Evolutionary conservation across 176 grass and related monocot genomes (phyloP).

Genomic region (Poa pratensis): DNA sequence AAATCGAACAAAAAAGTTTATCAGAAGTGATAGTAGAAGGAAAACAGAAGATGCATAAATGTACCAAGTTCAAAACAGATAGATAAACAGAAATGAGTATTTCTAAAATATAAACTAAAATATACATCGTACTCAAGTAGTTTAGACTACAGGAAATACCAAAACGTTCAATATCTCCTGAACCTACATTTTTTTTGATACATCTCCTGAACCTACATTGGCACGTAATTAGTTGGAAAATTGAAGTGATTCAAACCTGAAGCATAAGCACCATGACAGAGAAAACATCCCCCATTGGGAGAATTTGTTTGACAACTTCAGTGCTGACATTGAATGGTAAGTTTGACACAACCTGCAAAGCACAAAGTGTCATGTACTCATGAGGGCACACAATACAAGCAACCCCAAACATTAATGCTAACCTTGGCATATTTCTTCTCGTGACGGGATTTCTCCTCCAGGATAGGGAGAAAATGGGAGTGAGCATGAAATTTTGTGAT

Average conservation of each 20-base stretch:
- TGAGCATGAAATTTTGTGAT: conserved; percentile 83
- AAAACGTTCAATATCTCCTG: background rate
- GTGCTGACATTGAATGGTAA: conserved; percentile 98
- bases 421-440: conserved; percentile 72
- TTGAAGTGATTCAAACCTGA: conserved; percentile 63
- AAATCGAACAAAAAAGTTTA: background rate
- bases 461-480: conserved; percentile 74
- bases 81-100: background rate
- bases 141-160: conserved; percentile 11
- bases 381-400: conserved; percentile 4
- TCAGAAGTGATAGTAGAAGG: background rate
- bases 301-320: conserved; percentile 87
- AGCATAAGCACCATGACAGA: conserved; percentile 86
- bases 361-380: conserved; percentile 17
- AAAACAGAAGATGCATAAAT: background rate
- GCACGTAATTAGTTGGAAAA: background rate
- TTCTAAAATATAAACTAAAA: conserved; percentile 26
- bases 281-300: conserved; percentile 96
- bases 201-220: background rate
- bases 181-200: background rate
- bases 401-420: conserved; percentile 5
- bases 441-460: conserved; percentile 54
- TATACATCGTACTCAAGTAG: background rate
- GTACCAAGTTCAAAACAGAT: background rate
- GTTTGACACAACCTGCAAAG: conserved; percentile 88